Percentiles rank a stretch among this genome's conserved stretches.
Conservation (phyloP, 768 basidiomycete genomes). For the Pulveroboletus sp. region DNA sequence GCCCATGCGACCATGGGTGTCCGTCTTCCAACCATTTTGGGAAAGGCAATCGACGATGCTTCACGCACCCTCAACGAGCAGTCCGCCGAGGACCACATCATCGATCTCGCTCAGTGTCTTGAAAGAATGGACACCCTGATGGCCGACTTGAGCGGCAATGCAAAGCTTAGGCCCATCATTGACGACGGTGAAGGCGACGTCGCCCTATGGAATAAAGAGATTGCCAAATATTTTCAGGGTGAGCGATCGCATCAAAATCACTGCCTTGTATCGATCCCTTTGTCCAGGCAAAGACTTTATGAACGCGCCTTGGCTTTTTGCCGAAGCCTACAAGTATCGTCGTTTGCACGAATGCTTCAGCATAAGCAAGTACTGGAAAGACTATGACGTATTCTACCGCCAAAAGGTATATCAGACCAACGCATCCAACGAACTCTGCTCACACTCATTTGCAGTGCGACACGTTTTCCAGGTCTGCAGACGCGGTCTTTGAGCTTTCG, state of each 20-base stretch:
- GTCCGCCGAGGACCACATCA: conserved; percentile 74
- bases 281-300: conserved; percentile 77
- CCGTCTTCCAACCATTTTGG: conserved; percentile 91
- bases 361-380: conserved; percentile 81
- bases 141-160: conserved; percentile 79
- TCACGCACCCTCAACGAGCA: conserved; percentile 85
- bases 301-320: conserved; percentile 96
- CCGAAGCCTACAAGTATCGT: conserved; percentile 91
- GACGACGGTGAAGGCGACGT: conserved; percentile 93
- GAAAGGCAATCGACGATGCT: conserved; percentile 91
- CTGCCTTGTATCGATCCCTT: neutral
- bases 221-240: conserved; percentile 92
- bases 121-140: conserved; percentile 88
- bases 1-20: conserved; percentile 93
- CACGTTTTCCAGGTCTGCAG: conserved; percentile 87
- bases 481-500: conserved; percentile 92
- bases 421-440: neutral
- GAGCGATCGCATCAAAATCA: conserved; percentile 14
- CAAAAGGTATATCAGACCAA: conserved; percentile 58
- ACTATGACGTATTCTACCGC: conserved; percentile 93
- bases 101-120: conserved; percentile 82
- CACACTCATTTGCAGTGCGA: conserved; percentile 57
- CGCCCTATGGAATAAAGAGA: conserved; percentile 95
- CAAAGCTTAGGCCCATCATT: conserved; percentile 78
- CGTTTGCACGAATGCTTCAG: conserved; percentile 92